Conservation (phyloP, 129 eudicot species). For the Pulicaria dysenterica region DNA sequence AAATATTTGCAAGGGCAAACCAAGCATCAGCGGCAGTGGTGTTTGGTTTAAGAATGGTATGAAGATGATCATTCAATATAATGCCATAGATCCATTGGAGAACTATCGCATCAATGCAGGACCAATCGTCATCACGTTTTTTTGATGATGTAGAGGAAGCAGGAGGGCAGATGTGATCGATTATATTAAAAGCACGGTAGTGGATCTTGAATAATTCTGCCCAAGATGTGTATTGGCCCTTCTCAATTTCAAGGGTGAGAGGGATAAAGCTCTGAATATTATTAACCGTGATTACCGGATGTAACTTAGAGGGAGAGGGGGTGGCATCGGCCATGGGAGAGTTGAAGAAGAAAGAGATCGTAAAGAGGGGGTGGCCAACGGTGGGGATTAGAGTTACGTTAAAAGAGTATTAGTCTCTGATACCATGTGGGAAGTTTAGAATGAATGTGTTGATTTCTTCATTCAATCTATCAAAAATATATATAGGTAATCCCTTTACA, state of each 20-base stretch:
- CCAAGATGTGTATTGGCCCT: neutral
- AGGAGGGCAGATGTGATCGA: neutral
- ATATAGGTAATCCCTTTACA: no score
- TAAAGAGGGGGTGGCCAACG: no score
- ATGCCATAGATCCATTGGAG: neutral
- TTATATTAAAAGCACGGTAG: no score
- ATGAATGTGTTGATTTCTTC: no score
- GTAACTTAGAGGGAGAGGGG: no score
- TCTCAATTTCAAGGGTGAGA: neutral
- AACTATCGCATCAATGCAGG: neutral
- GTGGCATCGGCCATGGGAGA: no score
- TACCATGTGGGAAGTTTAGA: no score
- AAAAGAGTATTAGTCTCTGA: no score
- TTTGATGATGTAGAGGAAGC: neutral
- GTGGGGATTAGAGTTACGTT: no score
- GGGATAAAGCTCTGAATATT: neutral
- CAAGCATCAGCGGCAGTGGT: neutral
- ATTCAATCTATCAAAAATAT: no score
- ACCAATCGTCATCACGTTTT: neutral
- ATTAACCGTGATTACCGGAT: neutral
- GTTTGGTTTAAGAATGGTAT: neutral
- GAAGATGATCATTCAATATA: neutral
- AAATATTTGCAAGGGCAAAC: neutral
- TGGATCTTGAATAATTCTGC: neutral
- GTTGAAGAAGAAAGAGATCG: no score